Evolutionary conservation across 768 basidiomycete species (phyloP).

Genomic region (Suillus subaureus): DNA sequence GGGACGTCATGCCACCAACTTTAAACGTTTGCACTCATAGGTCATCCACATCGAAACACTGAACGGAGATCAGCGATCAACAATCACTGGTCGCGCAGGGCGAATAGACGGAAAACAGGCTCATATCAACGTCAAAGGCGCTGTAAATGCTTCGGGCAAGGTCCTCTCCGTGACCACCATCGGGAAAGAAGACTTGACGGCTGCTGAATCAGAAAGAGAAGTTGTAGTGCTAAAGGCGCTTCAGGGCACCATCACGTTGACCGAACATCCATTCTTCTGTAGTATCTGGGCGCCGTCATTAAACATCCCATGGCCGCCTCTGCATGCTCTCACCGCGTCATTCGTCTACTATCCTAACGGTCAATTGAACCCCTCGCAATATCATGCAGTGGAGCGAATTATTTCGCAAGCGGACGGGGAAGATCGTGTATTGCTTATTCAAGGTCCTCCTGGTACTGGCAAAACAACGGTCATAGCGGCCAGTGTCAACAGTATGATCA

Average conservation of each 20-base stretch:
- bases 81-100: constrained; percentile 24
- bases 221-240: constrained; percentile 25
- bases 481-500: constrained; percentile 27
- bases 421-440: constrained; percentile 28
- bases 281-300: constrained; percentile 30
- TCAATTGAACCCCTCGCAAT: constrained; percentile 32
- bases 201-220: constrained; percentile 45
- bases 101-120: constrained; percentile 41
- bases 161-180: constrained; percentile 45
- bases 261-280: constrained; percentile 27
- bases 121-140: constrained; percentile 29
- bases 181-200: constrained; percentile 57
- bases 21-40: not conserved
- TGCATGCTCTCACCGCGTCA: not conserved
- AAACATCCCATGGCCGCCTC: constrained; percentile 20
- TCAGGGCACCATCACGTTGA: constrained; percentile 18
- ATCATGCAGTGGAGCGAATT: constrained; percentile 30
- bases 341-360: constrained; percentile 6
- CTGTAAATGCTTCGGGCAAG: constrained; percentile 15
- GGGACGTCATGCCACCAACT: not conserved
- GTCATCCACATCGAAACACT: constrained; percentile 3
- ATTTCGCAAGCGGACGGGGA: constrained; percentile 23
- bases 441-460: constrained; percentile 46
- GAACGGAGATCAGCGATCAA: not conserved
- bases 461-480: constrained; percentile 48